phyloP scores from a whole-genome alignment of 164 flowering plant species.

The Magnolia changhungtana region DNA sequence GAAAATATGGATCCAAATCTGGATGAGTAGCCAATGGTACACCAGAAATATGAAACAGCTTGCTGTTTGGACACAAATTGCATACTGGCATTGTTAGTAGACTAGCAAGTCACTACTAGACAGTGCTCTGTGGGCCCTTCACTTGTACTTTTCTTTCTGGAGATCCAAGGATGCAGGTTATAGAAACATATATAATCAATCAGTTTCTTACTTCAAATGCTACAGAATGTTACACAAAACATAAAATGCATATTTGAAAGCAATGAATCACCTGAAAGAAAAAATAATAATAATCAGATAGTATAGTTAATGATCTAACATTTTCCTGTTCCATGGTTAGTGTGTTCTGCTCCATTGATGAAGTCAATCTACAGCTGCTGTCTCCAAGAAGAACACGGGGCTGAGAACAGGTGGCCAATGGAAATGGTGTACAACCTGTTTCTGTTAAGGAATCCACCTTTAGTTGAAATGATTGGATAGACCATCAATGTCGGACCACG shows the following conservation, averaged over 20 bases:
- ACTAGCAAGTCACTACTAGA: too few relatives aligned
- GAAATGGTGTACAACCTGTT: conserved; percentile 15
- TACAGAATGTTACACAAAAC: background rate
- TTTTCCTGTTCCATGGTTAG: conserved; percentile 11
- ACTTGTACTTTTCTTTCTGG: too few relatives aligned
- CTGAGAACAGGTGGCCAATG: conserved; percentile 16
- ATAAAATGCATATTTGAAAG: background rate
- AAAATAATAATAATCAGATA: background rate
- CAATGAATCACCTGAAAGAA: background rate
- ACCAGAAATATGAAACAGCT: too few relatives aligned
- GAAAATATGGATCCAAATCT: too few relatives aligned
- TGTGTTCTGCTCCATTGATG: conserved; percentile 8
- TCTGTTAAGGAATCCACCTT: conserved; percentile 1
- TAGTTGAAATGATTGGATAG: background rate
- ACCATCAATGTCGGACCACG: background rate
- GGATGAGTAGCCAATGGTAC: too few relatives aligned
- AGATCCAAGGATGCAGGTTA: background rate
- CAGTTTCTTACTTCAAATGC: background rate
- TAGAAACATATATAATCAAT: background rate
- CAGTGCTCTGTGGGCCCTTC: too few relatives aligned
- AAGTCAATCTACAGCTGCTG: conserved; percentile 3
- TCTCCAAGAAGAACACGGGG: conserved; percentile 8
- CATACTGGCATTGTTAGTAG: too few relatives aligned
- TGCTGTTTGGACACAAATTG: too few relatives aligned
- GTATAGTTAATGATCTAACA: conserved; percentile 3